These are phyloP conservation scores for Physcomitrium patens DNA, from an alignment of 225 moss, liverwort and hornwort genomes.

Conservation along the genomic window DNA sequence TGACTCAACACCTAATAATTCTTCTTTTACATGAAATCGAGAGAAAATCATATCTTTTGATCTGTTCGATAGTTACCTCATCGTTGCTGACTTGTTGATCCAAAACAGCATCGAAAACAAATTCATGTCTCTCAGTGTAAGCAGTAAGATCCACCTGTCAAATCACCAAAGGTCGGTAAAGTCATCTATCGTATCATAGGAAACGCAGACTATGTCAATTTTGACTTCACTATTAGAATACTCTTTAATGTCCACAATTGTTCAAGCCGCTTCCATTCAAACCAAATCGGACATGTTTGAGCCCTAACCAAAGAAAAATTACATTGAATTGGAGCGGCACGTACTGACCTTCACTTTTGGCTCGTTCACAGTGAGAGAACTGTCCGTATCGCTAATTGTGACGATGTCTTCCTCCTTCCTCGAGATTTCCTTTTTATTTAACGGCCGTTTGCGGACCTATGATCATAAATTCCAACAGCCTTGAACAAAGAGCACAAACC, in stretches of 20 bases:
- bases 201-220: conserved; percentile 12
- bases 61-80: conserved; percentile 58
- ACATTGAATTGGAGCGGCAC: conserved; percentile 2
- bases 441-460: conserved; percentile 92
- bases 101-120: conserved; percentile 97
- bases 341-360: conserved; percentile 90
- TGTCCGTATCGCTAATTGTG: conserved; percentile 68
- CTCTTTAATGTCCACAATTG: neutral
- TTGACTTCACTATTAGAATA: neutral
- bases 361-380: conserved; percentile 93
- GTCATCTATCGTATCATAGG: conserved; percentile 6
- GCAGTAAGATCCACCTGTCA: conserved; percentile 97
- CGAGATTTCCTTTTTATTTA: conserved; percentile 92
- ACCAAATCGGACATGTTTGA: neutral
- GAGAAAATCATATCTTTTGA: conserved; percentile 13
- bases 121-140: conserved; percentile 96
- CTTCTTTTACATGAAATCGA: neutral
- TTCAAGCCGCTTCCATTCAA: neutral
- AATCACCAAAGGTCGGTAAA: conserved; percentile 12
- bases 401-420: conserved; percentile 98
- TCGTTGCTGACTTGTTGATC: conserved; percentile 99
- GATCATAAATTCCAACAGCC: conserved; percentile 14
- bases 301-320: neutral
- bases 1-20: neutral
- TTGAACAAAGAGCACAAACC: conserved; percentile 28